phyloP scores from a whole-genome alignment of 1,284 basidiomycete species.

The Apiotrichum mycotoxinovorans region DNA sequence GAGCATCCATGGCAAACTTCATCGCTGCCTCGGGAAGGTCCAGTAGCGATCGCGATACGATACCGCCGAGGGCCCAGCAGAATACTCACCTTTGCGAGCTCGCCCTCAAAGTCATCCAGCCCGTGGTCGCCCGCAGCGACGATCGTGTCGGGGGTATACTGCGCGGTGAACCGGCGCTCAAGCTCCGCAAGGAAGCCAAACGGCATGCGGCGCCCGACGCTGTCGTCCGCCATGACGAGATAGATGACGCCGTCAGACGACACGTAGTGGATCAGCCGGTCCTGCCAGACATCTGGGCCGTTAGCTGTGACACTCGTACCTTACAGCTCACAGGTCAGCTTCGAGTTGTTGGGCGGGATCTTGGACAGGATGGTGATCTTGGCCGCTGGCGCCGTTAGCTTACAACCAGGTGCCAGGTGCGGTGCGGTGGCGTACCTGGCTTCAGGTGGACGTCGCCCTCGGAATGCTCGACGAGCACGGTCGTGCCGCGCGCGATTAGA shows the following conservation, averaged over 20 bases:
- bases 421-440: slow-evolving; percentile 62
- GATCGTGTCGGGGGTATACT: slow-evolving; percentile 51
- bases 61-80: too few relatives aligned
- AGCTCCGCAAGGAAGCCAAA: slow-evolving; percentile 89
- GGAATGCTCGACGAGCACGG: slow-evolving; percentile 78
- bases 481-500: slow-evolving; percentile 74
- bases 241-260: slow-evolving; percentile 80
- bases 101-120: slow-evolving; percentile 49
- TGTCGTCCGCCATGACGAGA: slow-evolving; percentile 90
- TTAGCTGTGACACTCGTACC: background rate
- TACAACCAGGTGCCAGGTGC: too few relatives aligned
- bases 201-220: slow-evolving; percentile 82
- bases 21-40: too few relatives aligned
- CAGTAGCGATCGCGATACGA: too few relatives aligned
- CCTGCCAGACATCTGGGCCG: slow-evolving; percentile 74
- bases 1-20: too few relatives aligned
- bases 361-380: slow-evolving; percentile 88
- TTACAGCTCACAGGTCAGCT: slow-evolving; percentile 13
- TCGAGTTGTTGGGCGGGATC: slow-evolving; percentile 48
- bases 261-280: slow-evolving; percentile 94
- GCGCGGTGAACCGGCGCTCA: slow-evolving; percentile 70
- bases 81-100: slow-evolving; percentile 52
- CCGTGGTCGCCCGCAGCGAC: slow-evolving; percentile 51
- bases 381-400: too few relatives aligned
- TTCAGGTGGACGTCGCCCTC: slow-evolving; percentile 76